phyloP scores from a whole-genome alignment of 2,329 filamentous ascomycete species.

The Furcasterigmium furcatum region DNA sequence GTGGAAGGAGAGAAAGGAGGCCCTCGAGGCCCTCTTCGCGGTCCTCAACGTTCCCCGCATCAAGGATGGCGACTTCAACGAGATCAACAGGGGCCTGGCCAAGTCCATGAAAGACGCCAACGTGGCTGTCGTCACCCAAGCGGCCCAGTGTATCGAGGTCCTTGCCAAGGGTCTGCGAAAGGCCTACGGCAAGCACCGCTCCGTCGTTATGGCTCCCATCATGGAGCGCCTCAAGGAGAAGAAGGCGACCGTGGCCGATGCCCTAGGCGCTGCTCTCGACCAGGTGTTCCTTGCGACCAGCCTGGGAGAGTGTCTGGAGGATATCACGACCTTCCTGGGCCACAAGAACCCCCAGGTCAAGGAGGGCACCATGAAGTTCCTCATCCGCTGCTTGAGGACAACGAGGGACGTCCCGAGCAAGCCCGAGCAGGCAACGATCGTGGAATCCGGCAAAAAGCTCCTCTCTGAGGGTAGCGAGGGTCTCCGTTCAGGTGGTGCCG shows the following conservation, averaged over 20 bases:
- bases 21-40: slow-evolving; percentile 75
- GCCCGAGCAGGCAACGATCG: slow-evolving; percentile 77
- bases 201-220: slow-evolving; percentile 79
- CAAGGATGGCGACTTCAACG: slow-evolving; percentile 85
- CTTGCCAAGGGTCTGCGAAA: slow-evolving; percentile 82
- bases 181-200: slow-evolving; percentile 76
- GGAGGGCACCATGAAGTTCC: slow-evolving; percentile 88
- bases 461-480: slow-evolving; percentile 85
- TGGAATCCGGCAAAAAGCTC: slow-evolving; percentile 86
- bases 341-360: slow-evolving; percentile 99
- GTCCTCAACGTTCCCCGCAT: slow-evolving; percentile 83
- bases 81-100: slow-evolving; percentile 78
- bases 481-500: slow-evolving; percentile 83
- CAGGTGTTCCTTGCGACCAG: slow-evolving; percentile 62
- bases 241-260: slow-evolving; percentile 85
- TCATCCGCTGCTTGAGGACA: slow-evolving; percentile 82
- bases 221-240: slow-evolving; percentile 98
- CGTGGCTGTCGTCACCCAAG: slow-evolving; percentile 87
- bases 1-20: slow-evolving; percentile 98
- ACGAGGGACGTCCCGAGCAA: slow-evolving; percentile 83
- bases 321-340: slow-evolving; percentile 77
- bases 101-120: slow-evolving; percentile 99
- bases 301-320: slow-evolving; percentile 84
- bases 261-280: slow-evolving; percentile 81
- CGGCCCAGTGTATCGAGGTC: slow-evolving; percentile 87